Evolutionary conservation across 768 basidiomycete genomes (phyloP), one percentile per base, ranked within the genome.

Genomic region (Tylopilus sp.): DNA sequence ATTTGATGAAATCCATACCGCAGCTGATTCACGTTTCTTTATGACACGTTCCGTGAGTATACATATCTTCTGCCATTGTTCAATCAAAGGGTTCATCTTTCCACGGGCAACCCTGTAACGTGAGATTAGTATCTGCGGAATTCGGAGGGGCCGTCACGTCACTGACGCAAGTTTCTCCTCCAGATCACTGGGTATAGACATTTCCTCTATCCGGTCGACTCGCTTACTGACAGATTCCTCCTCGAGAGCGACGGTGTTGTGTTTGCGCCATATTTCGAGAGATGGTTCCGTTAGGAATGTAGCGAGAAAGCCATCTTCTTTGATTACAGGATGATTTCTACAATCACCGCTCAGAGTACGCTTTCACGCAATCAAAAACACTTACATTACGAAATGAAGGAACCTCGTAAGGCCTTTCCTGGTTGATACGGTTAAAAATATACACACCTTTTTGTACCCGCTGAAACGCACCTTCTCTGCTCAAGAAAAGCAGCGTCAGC

Each of bases 401-500:
- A 88, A 90, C 36, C 96, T 78, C 29, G 81, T 73, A 24, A 98
- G 77, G 14, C 91, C 93, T 67, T 86, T 85, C 63, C 92, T 92
- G 63, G 41, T 50, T 45, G 31, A 44, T 6, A n/a, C 16, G 11
- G 9, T 36, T 41, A 37, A 42, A 30, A 33, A 57, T 44, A 14
- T 14, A 25, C 43, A 29, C 0, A 2, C 3, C 12, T 21, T 28
- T 45, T 43, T 29, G 19, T n/a, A n/a, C 8, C 7, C 26, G 48
- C 43, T 29, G 29, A 24, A n/a, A 63, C 73, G 22, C 62, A 86
- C 87, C 91, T 78, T 72, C 96, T 81, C 63, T 97, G 90, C 63
- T 98, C 95, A 49, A 98, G 72, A 65, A 98, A 99, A 30, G 81
- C 78, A 38, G 90, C 89, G 66, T 98, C 97, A 31, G 89, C 90